phyloP scores from a whole-genome alignment of 768 basidiomycete genomes.

The Podaxis sp. region DNA sequence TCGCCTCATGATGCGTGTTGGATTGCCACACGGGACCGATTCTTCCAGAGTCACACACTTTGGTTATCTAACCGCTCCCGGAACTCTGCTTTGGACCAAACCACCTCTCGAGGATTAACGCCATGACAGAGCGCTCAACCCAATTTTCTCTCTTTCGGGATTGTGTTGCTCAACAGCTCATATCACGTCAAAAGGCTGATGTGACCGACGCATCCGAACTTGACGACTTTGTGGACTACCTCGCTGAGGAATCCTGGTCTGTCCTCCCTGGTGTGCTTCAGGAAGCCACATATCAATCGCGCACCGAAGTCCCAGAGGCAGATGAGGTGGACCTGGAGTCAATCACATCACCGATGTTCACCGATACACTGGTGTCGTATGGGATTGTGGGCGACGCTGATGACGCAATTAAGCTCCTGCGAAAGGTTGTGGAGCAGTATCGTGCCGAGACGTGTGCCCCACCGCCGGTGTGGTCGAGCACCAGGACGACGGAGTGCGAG shows the following conservation, averaged over 20 bases:
- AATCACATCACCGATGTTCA: slow-evolving; percentile 40
- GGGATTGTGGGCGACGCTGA: slow-evolving; percentile 40
- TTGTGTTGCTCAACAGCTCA: slow-evolving; percentile 9
- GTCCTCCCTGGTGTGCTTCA: slow-evolving; percentile 35
- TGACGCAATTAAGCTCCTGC: slow-evolving; percentile 37
- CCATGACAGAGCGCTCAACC: neutral
- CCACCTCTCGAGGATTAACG: neutral
- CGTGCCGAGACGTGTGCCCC: slow-evolving; percentile 45
- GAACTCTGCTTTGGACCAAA: neutral
- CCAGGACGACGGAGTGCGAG: slow-evolving; percentile 54
- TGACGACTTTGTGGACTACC: slow-evolving; percentile 53
- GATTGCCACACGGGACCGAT: no score
- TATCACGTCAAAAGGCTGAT: neutral
- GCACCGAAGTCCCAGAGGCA: slow-evolving; percentile 21
- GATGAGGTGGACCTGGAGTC: slow-evolving; percentile 34
- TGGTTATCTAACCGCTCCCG: no score
- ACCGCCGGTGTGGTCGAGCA: slow-evolving; percentile 51
- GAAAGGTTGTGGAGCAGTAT: slow-evolving; percentile 39
- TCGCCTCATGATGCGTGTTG: no score
- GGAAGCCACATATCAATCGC: slow-evolving; percentile 36
- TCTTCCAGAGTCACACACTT: no score
- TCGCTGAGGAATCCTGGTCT: slow-evolving; percentile 50
- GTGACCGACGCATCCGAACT: slow-evolving; percentile 28
- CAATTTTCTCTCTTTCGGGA: slow-evolving; percentile 15
- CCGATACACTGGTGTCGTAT: slow-evolving; percentile 52